Evolutionary conservation across 2,329 filamentous ascomycete genomes (phyloP), one percentile per base, ranked within the genome.

Genomic region (Harringtonia aguacate): DNA sequence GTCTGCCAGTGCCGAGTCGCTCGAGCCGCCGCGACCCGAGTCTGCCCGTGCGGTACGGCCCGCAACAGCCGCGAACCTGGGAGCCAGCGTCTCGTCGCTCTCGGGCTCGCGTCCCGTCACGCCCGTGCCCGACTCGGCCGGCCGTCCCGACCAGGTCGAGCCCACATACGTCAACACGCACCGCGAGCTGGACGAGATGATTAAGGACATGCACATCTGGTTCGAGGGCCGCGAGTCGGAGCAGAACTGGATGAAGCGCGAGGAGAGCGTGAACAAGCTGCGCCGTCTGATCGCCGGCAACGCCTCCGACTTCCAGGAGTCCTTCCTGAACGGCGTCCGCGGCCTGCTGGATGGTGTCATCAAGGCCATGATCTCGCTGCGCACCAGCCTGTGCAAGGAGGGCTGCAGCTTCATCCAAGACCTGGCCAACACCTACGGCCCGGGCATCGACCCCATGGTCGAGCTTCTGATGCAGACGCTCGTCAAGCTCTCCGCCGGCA

Each of bases 191-290:
- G 89, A 95, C 48, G 88, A 94, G 22, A 79, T 84, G 2, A 80
- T 95, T 58, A 79, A 77, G 51, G 81, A 85, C 28, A 95, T 97
- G 86, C 70, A 81, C 28, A 72, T 72, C 43, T 74, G 75, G 58
- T 95, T 95, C 50, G 88, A 95, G 52, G 89, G 89, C 42, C 86
- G 73, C 58, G 90, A 97, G 65, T 79, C 84, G 1, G 90, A 97
- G 58, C 79, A 85, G 47, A 97, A 97, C 57, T 97, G 90, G 90
- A 61, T 86, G 54, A 81, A 83, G 53, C 76, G 90, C 59, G 90
- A 97, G 61, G 84, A 90, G 65, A 82, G 77, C 56, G 74, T 88
- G 31, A 74, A 73, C 8, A 89, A 84, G 52, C 64, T 97, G 39
- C 79, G 90, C 42, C 77, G 79, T 50, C 72, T 95, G 22, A 77